Percentiles rank a stretch among this genome's conserved stretches.
phyloP scores from a whole-genome alignment of 164 flowering plant genomes.

The Taxillus chinensis region DNA sequence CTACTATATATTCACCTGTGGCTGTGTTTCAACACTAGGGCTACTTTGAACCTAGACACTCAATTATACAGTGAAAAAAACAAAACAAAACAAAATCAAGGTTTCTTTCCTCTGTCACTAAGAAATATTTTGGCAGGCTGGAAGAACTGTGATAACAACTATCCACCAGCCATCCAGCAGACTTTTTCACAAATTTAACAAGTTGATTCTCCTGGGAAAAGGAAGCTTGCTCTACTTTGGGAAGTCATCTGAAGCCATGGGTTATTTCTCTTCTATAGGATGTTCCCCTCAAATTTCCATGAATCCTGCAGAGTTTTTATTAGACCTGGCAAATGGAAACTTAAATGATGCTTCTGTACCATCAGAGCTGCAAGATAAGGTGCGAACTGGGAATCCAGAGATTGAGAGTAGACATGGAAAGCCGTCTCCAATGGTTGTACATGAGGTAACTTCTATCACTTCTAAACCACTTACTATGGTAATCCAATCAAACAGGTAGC shows the following conservation, averaged over 20 bases:
- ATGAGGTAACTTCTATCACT: constrained; percentile 43
- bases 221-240: constrained; percentile 90
- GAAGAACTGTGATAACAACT: constrained; percentile 88
- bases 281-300: constrained; percentile 85
- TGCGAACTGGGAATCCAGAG: constrained; percentile 46
- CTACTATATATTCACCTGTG: too few relatives aligned
- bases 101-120: too few relatives aligned
- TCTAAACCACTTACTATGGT: not conserved
- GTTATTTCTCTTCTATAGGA: constrained; percentile 83
- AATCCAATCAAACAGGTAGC: too few relatives aligned
- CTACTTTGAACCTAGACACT: too few relatives aligned
- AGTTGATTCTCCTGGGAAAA: constrained; percentile 84
- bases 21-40: too few relatives aligned
- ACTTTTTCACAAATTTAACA: constrained; percentile 90
- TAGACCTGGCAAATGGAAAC: constrained; percentile 95
- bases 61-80: too few relatives aligned
- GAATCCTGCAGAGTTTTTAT: constrained; percentile 98
- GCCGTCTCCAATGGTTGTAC: constrained; percentile 64
- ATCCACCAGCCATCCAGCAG: constrained; percentile 98
- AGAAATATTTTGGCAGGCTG: constrained; percentile 43
- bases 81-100: too few relatives aligned
- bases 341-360: constrained; percentile 80
- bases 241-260: constrained; percentile 80
- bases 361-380: constrained; percentile 76
- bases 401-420: constrained; percentile 51